Percentiles rank a stretch among this genome's conserved stretches.
Evolutionary conservation across 2,329 filamentous ascomycete species (phyloP).

Genomic region (Penicillium sp.): DNA sequence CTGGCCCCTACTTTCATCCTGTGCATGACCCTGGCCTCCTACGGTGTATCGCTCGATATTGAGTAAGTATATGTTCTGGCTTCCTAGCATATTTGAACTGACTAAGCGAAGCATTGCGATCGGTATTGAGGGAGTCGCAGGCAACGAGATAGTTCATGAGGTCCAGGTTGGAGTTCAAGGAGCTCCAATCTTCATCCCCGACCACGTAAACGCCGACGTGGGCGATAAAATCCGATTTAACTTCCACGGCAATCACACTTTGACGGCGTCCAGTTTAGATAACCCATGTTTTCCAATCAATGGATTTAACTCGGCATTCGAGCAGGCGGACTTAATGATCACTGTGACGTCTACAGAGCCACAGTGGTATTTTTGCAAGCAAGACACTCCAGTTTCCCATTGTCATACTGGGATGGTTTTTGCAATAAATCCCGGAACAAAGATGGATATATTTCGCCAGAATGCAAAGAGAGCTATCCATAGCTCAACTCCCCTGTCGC

Average conservation of each 20-base stretch:
- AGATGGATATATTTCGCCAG: slow-evolving; percentile 24
- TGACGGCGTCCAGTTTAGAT: slow-evolving; percentile 23
- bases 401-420: slow-evolving; percentile 35
- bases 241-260: slow-evolving; percentile 21
- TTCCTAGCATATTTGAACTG: too few relatives aligned
- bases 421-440: slow-evolving; percentile 29
- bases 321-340: slow-evolving; percentile 20
- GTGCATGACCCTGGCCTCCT: too few relatives aligned
- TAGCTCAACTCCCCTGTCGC: too few relatives aligned
- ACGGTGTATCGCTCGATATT: too few relatives aligned
- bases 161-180: not conserved
- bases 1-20: too few relatives aligned
- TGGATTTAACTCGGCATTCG: slow-evolving; percentile 18
- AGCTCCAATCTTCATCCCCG: slow-evolving; percentile 9
- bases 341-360: slow-evolving; percentile 26
- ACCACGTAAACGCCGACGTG: slow-evolving; percentile 20
- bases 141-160: not conserved
- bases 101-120: too few relatives aligned
- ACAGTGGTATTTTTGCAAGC: slow-evolving; percentile 33
- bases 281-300: slow-evolving; percentile 14
- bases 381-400: slow-evolving; percentile 25
- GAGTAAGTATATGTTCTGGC: too few relatives aligned
- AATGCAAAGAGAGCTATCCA: slow-evolving; percentile 17
- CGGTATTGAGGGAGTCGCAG: too few relatives aligned
- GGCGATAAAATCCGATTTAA: slow-evolving; percentile 28